Evolutionary conservation across 2,329 filamentous ascomycete genomes (phyloP).

Genomic region (Fusarium nurragi): DNA sequence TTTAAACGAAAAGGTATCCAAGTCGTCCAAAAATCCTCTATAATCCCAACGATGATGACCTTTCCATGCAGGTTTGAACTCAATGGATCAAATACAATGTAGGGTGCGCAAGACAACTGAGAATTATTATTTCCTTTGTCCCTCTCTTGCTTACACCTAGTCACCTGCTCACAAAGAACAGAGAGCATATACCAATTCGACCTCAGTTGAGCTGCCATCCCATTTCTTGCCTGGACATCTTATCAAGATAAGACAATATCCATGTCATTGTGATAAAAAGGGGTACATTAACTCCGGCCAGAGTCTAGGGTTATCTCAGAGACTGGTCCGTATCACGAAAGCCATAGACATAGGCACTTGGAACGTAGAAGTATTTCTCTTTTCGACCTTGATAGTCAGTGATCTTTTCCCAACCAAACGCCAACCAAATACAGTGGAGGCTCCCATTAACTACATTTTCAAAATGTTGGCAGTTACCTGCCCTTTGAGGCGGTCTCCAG

Average conservation of each 20-base stretch:
- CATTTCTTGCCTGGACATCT: not conserved
- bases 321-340: not conserved
- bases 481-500: not conserved
- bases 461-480: slow-evolving; percentile 4
- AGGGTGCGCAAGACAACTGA: too few relatives aligned
- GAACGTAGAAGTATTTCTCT: not conserved
- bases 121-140: not conserved
- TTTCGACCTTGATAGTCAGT: slow-evolving; percentile 20
- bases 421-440: slow-evolving; percentile 30
- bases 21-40: too few relatives aligned
- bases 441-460: slow-evolving; percentile 6
- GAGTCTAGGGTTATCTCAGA: not conserved
- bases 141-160: not conserved
- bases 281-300: not conserved
- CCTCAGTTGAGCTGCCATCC: not conserved
- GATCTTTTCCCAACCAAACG: slow-evolving; percentile 36
- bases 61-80: too few relatives aligned
- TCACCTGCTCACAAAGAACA: too few relatives aligned
- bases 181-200: not conserved
- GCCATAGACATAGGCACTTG: not conserved
- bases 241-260: not conserved
- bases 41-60: too few relatives aligned
- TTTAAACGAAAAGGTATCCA: too few relatives aligned
- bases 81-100: too few relatives aligned
- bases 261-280: not conserved